Evolutionary conservation across 1,139 yeast genomes (phyloP).

Genomic region (Suhomyces terraborum): DNA sequence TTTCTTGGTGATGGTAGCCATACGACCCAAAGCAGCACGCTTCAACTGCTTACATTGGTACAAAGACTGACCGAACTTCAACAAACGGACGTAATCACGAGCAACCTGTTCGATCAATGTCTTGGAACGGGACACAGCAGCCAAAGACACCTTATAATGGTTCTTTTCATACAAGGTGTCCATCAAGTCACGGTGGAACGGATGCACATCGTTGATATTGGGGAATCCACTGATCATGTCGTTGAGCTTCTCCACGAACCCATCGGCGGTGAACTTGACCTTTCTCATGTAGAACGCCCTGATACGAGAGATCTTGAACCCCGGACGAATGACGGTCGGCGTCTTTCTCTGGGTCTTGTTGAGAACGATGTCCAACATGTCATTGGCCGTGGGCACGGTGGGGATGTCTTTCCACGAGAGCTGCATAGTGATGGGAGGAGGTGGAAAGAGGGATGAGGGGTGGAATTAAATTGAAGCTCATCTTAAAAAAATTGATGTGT

Average conservation of each 20-base stretch:
- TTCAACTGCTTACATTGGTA: slow-evolving; percentile 98
- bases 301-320: slow-evolving; percentile 93
- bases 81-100: slow-evolving; percentile 88
- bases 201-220: slow-evolving; percentile 95
- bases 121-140: slow-evolving; percentile 92
- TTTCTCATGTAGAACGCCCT: slow-evolving; percentile 98
- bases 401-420: slow-evolving; percentile 98
- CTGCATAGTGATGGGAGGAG: slow-evolving; percentile 60
- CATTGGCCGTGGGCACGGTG: slow-evolving; percentile 87
- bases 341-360: slow-evolving; percentile 98
- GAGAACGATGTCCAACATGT: slow-evolving; percentile 91
- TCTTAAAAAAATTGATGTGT: slow-evolving; percentile 9
- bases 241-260: slow-evolving; percentile 87
- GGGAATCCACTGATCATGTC: slow-evolving; percentile 90
- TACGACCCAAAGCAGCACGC: slow-evolving; percentile 98
- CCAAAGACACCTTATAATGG: slow-evolving; percentile 96
- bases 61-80: slow-evolving; percentile 95
- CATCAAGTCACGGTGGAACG: slow-evolving; percentile 96
- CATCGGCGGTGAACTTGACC: slow-evolving; percentile 93
- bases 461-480: slow-evolving; percentile 6
- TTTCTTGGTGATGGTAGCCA: slow-evolving; percentile 96
- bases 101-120: slow-evolving; percentile 93
- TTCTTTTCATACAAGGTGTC: slow-evolving; percentile 97
- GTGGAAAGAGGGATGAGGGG: slow-evolving; percentile 4
- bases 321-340: slow-evolving; percentile 96